These are phyloP conservation scores for Plectranthus barbatus DNA, from an alignment of 257 asterid species.

Conservation along the genomic window DNA sequence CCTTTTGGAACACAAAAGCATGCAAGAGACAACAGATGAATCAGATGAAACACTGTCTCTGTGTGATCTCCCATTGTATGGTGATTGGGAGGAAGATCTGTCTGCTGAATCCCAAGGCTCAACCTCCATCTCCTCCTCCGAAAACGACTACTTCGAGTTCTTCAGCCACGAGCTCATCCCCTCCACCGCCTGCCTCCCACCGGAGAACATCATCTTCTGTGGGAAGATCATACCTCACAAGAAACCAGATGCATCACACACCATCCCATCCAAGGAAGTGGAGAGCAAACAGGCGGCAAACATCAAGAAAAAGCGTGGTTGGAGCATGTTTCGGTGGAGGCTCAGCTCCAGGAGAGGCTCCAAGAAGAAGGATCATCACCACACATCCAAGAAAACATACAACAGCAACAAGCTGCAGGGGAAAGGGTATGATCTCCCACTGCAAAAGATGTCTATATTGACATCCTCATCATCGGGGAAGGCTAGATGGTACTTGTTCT, in stretches of 20 bases:
- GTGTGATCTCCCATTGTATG: conserved; percentile 46
- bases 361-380: not conserved
- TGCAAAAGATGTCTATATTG: conserved; percentile 27
- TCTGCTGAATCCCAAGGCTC: conserved; percentile 40
- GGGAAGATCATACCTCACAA: conserved; percentile 46
- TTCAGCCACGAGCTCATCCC: conserved; percentile 28
- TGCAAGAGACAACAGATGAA: conserved; percentile 24
- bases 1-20: conserved; percentile 13
- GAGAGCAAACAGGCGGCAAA: conserved; percentile 6
- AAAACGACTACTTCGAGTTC: conserved; percentile 34
- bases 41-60: conserved; percentile 63
- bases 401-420: conserved; percentile 14
- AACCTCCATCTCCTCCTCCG: conserved; percentile 34
- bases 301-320: not conserved
- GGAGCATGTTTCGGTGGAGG: conserved; percentile 21
- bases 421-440: conserved; percentile 9
- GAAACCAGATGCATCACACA: conserved; percentile 10
- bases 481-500: conserved; percentile 43
- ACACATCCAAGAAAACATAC: conserved; percentile 10
- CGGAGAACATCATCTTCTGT: conserved; percentile 51
- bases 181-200: conserved; percentile 18
- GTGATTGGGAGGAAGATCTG: conserved; percentile 27
- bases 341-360: not conserved
- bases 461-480: conserved; percentile 36
- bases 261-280: not conserved